phyloP scores from a whole-genome alignment of 2,329 filamentous ascomycete genomes.

The Dendrostoma leiphaemia region DNA sequence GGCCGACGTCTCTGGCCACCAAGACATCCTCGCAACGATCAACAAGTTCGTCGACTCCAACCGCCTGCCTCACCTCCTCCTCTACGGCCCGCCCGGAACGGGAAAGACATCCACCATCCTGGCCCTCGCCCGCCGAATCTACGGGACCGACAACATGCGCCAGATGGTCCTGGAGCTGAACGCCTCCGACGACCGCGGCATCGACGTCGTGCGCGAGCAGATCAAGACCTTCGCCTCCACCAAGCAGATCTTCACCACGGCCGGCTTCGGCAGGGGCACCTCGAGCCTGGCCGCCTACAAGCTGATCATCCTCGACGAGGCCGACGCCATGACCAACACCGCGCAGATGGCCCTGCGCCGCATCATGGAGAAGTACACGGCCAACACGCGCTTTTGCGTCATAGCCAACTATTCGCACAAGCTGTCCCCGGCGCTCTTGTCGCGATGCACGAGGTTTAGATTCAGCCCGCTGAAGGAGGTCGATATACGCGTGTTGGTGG shows the following conservation, averaged over 20 bases:
- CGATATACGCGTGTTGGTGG: conserved; percentile 82
- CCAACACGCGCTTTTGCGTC: conserved; percentile 95
- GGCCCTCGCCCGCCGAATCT: conserved; percentile 88
- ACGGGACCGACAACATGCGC: conserved; percentile 86
- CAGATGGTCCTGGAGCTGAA: conserved; percentile 99
- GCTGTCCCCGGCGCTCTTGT: conserved; percentile 86
- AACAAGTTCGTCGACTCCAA: conserved; percentile 97
- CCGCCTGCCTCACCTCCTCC: conserved; percentile 87
- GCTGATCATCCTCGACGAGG: conserved; percentile 95
- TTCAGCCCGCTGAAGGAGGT: conserved; percentile 90
- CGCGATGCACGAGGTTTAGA: conserved; percentile 88
- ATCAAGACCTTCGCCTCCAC: conserved; percentile 99
- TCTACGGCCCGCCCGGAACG: conserved; percentile 94
- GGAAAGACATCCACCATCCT: conserved; percentile 97
- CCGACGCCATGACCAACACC: conserved; percentile 99
- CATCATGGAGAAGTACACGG: conserved; percentile 99
- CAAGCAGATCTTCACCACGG: conserved; percentile 86
- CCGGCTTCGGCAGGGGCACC: conserved; percentile 42
- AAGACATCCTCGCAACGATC: conserved; percentile 95
- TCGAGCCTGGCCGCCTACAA: conserved; percentile 74
- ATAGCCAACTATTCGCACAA: conserved; percentile 99
- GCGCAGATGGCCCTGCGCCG: conserved; percentile 95
- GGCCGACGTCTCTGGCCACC: conserved; percentile 90
- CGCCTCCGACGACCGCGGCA: conserved; percentile 93
- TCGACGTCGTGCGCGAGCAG: conserved; percentile 96